phyloP scores from a whole-genome alignment of 2,329 filamentous ascomycete species.

The Neofusicoccum cordaticola region DNA sequence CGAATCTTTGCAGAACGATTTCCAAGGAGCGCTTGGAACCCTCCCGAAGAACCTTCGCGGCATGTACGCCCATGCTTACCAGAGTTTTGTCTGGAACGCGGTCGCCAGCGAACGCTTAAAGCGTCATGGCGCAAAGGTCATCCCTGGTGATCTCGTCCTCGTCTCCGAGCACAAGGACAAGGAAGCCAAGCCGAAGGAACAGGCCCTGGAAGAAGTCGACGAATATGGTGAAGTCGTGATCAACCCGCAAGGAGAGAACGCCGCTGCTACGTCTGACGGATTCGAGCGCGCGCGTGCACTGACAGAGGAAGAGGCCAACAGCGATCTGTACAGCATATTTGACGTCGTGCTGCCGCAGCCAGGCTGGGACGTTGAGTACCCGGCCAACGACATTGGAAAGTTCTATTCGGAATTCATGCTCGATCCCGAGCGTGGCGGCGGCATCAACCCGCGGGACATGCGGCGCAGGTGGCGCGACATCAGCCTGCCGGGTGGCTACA shows the following conservation, averaged over 20 bases:
- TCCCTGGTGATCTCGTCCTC: constrained; percentile 83
- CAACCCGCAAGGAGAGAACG: constrained; percentile 57
- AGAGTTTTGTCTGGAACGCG: constrained; percentile 91
- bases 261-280: constrained; percentile 53
- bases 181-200: constrained; percentile 24
- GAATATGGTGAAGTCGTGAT: constrained; percentile 66
- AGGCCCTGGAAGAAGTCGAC: constrained; percentile 44
- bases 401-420: constrained; percentile 86
- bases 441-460: constrained; percentile 82
- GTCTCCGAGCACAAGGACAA: constrained; percentile 57
- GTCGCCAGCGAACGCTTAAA: constrained; percentile 79
- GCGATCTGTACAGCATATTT: constrained; percentile 74
- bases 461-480: constrained; percentile 80
- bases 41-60: constrained; percentile 80
- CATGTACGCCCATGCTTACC: constrained; percentile 97
- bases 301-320: constrained; percentile 72
- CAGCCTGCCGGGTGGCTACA: constrained; percentile 83
- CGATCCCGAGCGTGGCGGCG: constrained; percentile 68
- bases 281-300: constrained; percentile 71
- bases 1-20: constrained; percentile 55
- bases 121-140: constrained; percentile 67
- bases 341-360: constrained; percentile 91
- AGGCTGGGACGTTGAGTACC: constrained; percentile 86
- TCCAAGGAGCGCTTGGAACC: constrained; percentile 72
- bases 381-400: constrained; percentile 74